Evolutionary conservation across 2,329 filamentous ascomycete genomes (phyloP), one percentile per base, ranked within the genome.

Genomic region (Nigrospora oryzae): DNA sequence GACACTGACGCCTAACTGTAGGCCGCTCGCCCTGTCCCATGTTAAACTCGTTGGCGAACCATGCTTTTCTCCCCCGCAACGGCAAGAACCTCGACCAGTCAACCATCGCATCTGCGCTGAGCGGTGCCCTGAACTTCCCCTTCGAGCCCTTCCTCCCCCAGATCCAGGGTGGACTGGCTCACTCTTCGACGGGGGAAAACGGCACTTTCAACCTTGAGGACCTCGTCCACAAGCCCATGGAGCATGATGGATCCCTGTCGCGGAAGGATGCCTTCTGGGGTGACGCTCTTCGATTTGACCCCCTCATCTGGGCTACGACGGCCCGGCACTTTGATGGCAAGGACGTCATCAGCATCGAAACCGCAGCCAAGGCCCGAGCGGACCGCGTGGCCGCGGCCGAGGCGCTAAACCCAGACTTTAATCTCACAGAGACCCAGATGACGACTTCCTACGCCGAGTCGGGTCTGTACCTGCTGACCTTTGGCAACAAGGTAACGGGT

Each of bases 201-300:
- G 36, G 34, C 28, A 48, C 39, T 10, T 49, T 49, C 33, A 35
- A 41, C 34, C 38, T 49, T 31, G 37, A 40, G 3, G 37, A 49
- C n/a, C 40, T 46, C 11, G 33, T 31, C 17, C 40, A 49, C 31
- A 44, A 46, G 23, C 33, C 44, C n/a, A 33, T 49, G 14, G 46
- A 49, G 40, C 46, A 49, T 34, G 46, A 49, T 28, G 46, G 28
- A 13, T 46, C 38, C 6, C 35, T 46, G 36, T 46, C 43, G 13
- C 40, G 46, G 13, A 32, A 38, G 6, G 46, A 49, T 14, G 42
- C 35, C 14, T 42, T 4, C 33, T 31, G 12, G 6, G 40, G 40
- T 10, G 40, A 42, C n/a, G 19, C 40, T 17, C n/a, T 42, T 13
- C 19, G 30, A 17, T 36, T 42, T 14, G n/a, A 42, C 33, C 40